Evolutionary conservation across 306 rosid genomes (phyloP), one percentile per base, ranked within the genome.

Genomic region (Ormosia emarginata): DNA sequence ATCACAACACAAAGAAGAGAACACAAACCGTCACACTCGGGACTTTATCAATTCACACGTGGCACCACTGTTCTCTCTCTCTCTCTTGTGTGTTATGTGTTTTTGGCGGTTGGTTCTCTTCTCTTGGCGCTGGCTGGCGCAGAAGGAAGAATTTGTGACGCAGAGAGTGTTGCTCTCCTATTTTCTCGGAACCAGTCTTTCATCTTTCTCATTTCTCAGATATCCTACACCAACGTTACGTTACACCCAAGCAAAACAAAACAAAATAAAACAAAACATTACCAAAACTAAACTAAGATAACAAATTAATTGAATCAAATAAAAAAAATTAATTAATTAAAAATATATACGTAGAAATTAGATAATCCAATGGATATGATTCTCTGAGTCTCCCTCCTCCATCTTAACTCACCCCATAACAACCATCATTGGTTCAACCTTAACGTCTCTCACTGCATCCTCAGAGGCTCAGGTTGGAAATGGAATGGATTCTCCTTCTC

Each of bases 131-230:
- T 50, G 57, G 66, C 70, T 0, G 1, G 12, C 24, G 47, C 66
- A 32, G 40, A 37, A 9, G 8, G 12, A 70, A 24, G 24, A 24
- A 24, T 24, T 81, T 8, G 88, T 82, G 89, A 81, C 85, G 87
- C 69, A 59, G 74, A 67, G 86, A 82, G 86, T 33, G 81, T 86
- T 77, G 44, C 47, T 68, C 87, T 87, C 94, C 91, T 66, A 49
- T 10, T 79, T 81, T 80, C 80, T 36, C n/a, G 91, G 67, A 39
- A 46, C 18, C 67, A 30, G 46, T 85, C 73, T 50, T 10, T 57
- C 43, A 44, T 47, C 83, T 70, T 71, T 49, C 47, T 57, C 61
- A 36, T 9, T 43, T 57, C 29, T 15, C 72, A 47, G 8, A 33
- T 71, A 3, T 50, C 13, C 43, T 1, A 24, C 63, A 50, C 40